Evolutionary conservation across 2,329 filamentous ascomycete genomes (phyloP).

Genomic region (Phoma sp.): DNA sequence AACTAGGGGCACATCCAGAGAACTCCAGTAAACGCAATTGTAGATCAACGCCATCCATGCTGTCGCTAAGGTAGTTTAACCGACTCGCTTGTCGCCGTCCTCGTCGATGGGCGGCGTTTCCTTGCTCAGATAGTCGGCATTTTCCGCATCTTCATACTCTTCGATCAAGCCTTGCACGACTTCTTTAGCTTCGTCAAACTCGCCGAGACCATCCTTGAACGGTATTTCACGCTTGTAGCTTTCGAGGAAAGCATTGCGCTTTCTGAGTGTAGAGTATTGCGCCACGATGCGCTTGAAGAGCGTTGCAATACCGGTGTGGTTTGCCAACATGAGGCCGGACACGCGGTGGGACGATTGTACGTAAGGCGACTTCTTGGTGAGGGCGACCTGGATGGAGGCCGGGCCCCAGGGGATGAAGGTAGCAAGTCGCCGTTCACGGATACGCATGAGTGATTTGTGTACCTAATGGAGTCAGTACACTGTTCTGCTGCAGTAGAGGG

Average conservation of each 20-base stretch:
- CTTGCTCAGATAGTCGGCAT: slow-evolving; percentile 85
- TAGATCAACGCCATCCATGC: slow-evolving; percentile 15
- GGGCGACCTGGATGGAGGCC: slow-evolving; percentile 93
- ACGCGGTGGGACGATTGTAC: slow-evolving; percentile 93
- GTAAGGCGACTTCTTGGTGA: slow-evolving; percentile 96
- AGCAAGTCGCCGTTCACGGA: slow-evolving; percentile 89
- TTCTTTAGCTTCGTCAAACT: slow-evolving; percentile 93
- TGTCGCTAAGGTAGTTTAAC: slow-evolving; percentile 1
- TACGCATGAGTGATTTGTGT: slow-evolving; percentile 95
- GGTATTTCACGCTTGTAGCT: slow-evolving; percentile 94
- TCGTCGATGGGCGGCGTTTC: slow-evolving; percentile 56
- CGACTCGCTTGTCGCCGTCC: slow-evolving; percentile 41
- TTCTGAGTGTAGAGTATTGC: slow-evolving; percentile 92
- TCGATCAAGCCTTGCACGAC: slow-evolving; percentile 89
- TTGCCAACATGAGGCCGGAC: slow-evolving; percentile 95
- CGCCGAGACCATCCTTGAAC: slow-evolving; percentile 87
- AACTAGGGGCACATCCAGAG: slow-evolving; percentile 8
- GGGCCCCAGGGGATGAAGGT: slow-evolving; percentile 99
- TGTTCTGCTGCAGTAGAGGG: background rate
- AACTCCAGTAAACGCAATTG: slow-evolving; percentile 15
- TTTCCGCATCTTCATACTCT: slow-evolving; percentile 95
- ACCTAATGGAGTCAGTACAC: slow-evolving; percentile 56
- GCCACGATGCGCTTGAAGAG: slow-evolving; percentile 92
- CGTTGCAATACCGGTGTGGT: slow-evolving; percentile 96
- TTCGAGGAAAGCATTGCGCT: slow-evolving; percentile 96